Conservation (phyloP, 768 basidiomycete genomes). For the Daedaleopsis nitida region DNA sequence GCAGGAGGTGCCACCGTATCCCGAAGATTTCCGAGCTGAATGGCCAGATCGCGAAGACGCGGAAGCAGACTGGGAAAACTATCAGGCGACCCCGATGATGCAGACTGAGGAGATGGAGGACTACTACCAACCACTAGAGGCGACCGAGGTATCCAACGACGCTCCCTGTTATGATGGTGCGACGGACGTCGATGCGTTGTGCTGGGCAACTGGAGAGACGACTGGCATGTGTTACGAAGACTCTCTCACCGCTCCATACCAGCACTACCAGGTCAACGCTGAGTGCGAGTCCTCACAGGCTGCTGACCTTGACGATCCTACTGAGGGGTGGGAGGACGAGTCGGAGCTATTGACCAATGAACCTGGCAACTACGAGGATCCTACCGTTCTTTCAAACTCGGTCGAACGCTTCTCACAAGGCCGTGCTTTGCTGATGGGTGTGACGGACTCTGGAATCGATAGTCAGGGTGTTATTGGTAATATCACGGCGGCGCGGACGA, state of each 20-base stretch:
- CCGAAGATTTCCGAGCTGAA: not conserved
- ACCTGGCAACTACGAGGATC: not conserved
- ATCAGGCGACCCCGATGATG: not conserved
- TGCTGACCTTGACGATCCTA: no score
- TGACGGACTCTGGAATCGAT: constrained; percentile 20
- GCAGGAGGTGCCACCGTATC: not conserved
- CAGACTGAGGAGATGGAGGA: not conserved
- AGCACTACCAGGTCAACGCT: no score
- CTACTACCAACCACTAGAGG: not conserved
- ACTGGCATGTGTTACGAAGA: no score
- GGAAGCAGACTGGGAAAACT: not conserved
- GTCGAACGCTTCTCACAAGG: constrained; percentile 42
- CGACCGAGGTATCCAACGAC: no score
- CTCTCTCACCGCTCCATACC: no score
- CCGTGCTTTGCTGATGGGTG: constrained; percentile 50
- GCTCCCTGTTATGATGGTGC: not conserved
- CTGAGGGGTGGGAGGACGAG: not conserved
- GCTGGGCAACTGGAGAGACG: not conserved
- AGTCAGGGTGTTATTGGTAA: not conserved
- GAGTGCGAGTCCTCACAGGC: no score
- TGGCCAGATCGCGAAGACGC: not conserved
- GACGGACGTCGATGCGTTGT: not conserved
- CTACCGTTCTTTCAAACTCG: constrained; percentile 8
- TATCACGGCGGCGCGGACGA: constrained; percentile 28
- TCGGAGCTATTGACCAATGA: not conserved